Evolutionary conservation across 2,329 filamentous ascomycete species (phyloP), one percentile per base, ranked within the genome.

Genomic region (Leptographium galeiforme): DNA sequence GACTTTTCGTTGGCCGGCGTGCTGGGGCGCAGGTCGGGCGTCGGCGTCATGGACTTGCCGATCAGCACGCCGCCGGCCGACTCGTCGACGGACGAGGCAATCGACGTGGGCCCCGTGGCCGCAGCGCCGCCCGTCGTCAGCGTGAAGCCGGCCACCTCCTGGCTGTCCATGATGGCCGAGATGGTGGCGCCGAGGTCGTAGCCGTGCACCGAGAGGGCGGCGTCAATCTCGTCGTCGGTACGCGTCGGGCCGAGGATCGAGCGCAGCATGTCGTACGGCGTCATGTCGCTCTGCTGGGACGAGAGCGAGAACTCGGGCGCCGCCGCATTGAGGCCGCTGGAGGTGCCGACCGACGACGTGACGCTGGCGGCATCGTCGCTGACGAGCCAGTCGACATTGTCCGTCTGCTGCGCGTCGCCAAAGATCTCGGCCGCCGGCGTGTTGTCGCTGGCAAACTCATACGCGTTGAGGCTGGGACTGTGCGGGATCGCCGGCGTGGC

Each of bases 361-460:
- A 89, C 79, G 61, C 85, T 90, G 62, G 84, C 86, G 52, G 80
- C 82, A 62, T 88, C 85, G 66, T 95, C 90, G 65, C 93, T 93
- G 60, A 96, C 88, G 47, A 97, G 77, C 93, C 91, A 97, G 68
- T 97, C 91, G 51, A 98, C 89, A 61, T 93, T 95, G 66, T 97
- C 91, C 58, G 85, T 87, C 60, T 91, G 90, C 63, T 89, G 85
- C 62, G 97, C 89, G 54, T 89, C 89, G 64, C 94, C 59, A 56
- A 87, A 87, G 56, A 87, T 87, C 63, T 97, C 90, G 46, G 84
- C 83, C 18, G 86, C 82, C 8, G 88, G 85, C 49, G 82, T 87
- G 19, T 83, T 78, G 63, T 95, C 89, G 63, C 82, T 91, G 49
- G 81, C 79, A 70, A 96, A 96, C 68, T 95, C 89, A 70, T 97